These are phyloP conservation scores for Blumeria graminis DNA, from an alignment of 2,329 filamentous ascomycete genomes.

Conservation along the genomic window DNA sequence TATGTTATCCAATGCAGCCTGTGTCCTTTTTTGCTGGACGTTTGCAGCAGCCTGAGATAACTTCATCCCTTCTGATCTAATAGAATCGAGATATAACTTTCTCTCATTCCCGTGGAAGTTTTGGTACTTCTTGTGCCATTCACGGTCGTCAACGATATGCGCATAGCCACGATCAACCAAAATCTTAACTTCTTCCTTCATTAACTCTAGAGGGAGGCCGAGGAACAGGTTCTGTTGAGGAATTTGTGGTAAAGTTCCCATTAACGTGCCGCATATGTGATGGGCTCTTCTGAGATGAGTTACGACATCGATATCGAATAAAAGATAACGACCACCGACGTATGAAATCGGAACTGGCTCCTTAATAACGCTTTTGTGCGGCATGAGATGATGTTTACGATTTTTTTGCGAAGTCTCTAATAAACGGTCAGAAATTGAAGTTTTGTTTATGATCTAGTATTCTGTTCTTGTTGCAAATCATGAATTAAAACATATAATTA, in stretches of 20 bases:
- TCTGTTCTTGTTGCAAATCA: conserved; percentile 13
- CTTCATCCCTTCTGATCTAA: conserved; percentile 20
- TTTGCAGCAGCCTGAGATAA: conserved; percentile 18
- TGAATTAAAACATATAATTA: conserved; percentile 26
- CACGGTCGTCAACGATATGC: conserved; percentile 57
- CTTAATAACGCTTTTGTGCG: conserved; percentile 4
- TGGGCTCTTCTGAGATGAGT: conserved; percentile 55
- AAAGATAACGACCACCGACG: conserved; percentile 58
- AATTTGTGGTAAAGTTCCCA: conserved; percentile 72
- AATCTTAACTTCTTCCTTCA: conserved; percentile 68
- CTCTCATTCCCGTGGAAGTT: conserved; percentile 32
- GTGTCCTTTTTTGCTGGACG: conserved; percentile 8
- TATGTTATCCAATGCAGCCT: conserved; percentile 11
- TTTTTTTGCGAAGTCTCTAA: too few relatives aligned
- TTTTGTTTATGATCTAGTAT: too few relatives aligned
- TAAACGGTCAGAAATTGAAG: too few relatives aligned
- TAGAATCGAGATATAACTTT: conserved; percentile 37
- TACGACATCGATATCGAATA: conserved; percentile 70
- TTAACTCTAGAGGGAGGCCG: conserved; percentile 67
- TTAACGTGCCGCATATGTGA: conserved; percentile 65
- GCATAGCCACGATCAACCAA: conserved; percentile 56
- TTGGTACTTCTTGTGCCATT: conserved; percentile 42
- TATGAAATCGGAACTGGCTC: conserved; percentile 56
- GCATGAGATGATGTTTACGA: background rate
- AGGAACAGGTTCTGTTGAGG: conserved; percentile 90